Evolutionary conservation across 495 filamentous ascomycete species (phyloP).

Genomic region (Pseudomonodictys pantanalensis): DNA sequence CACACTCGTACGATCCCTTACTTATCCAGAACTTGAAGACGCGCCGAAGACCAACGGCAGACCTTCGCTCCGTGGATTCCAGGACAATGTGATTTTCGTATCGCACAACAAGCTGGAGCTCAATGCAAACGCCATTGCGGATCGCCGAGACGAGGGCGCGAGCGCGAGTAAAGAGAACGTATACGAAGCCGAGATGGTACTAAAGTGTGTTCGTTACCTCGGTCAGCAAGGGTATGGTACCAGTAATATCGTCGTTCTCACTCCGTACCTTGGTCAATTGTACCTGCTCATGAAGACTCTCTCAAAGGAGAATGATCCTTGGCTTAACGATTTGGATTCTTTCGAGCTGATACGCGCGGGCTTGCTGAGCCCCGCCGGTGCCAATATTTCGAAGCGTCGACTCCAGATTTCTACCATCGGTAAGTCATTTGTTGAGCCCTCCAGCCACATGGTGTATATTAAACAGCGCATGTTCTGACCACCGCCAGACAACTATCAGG

Average conservation of each 20-base stretch:
- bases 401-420: slow-evolving; percentile 67
- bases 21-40: slow-evolving; percentile 65
- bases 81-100: slow-evolving; percentile 62
- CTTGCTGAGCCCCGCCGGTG: slow-evolving; percentile 54
- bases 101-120: slow-evolving; percentile 59
- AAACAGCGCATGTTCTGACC: slow-evolving; percentile 4
- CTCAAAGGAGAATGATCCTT: slow-evolving; percentile 55
- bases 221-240: slow-evolving; percentile 74
- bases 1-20: slow-evolving; percentile 53
- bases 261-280: slow-evolving; percentile 62
- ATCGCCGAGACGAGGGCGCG: slow-evolving; percentile 51
- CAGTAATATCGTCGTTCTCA: slow-evolving; percentile 65
- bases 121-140: slow-evolving; percentile 43
- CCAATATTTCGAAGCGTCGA: slow-evolving; percentile 50
- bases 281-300: slow-evolving; percentile 55
- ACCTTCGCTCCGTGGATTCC: slow-evolving; percentile 56
- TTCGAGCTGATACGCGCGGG: slow-evolving; percentile 66
- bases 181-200: slow-evolving; percentile 66
- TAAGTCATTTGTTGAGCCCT: slow-evolving; percentile 32
- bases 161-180: slow-evolving; percentile 59
- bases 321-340: slow-evolving; percentile 69
- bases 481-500: slow-evolving; percentile 70
- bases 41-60: slow-evolving; percentile 52
- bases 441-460: not conserved
- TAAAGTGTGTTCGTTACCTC: slow-evolving; percentile 68